These are phyloP conservation scores for Vaccinium vitisidaea DNA, from an alignment of 148 eudicot genomes.

Conservation along the genomic window DNA sequence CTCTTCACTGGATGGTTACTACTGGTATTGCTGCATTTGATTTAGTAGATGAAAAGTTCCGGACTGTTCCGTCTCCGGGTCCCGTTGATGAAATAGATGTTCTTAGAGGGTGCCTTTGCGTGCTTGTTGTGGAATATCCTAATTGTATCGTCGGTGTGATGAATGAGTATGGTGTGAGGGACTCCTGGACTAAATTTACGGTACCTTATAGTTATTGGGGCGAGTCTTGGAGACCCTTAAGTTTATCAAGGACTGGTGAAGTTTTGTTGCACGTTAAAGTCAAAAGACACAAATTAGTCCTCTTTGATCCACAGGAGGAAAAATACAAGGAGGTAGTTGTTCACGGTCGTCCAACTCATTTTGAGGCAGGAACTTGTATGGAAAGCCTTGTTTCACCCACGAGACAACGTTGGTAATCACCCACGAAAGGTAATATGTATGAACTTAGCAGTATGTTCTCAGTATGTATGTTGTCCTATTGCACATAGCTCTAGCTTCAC, in stretches of 20 bases:
- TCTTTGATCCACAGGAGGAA: background rate
- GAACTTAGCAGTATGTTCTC: no score
- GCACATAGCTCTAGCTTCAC: no score
- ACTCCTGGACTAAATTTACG: conserved; percentile 10
- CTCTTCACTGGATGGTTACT: background rate
- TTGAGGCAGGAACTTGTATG: background rate
- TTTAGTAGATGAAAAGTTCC: background rate
- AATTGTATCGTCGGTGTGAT: background rate
- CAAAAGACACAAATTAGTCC: background rate
- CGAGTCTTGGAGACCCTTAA: background rate
- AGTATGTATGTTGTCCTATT: no score
- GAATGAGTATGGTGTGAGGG: conserved; percentile 1
- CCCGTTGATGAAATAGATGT: background rate
- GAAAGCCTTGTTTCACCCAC: conserved; percentile 1
- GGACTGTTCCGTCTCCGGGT: background rate
- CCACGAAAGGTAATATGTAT: no score
- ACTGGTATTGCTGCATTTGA: background rate
- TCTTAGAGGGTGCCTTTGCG: conserved; percentile 5
- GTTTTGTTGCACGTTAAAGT: background rate
- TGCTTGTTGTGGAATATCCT: background rate
- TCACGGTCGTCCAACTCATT: background rate
- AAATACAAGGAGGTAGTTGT: background rate
- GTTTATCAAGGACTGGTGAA: background rate
- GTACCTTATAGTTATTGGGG: no score
- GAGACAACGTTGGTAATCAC: no score